Percentiles rank a stretch among this genome's conserved stretches.
phyloP scores from a whole-genome alignment of 768 basidiomycete genomes.

The Paxillus ammoniavirescens region DNA sequence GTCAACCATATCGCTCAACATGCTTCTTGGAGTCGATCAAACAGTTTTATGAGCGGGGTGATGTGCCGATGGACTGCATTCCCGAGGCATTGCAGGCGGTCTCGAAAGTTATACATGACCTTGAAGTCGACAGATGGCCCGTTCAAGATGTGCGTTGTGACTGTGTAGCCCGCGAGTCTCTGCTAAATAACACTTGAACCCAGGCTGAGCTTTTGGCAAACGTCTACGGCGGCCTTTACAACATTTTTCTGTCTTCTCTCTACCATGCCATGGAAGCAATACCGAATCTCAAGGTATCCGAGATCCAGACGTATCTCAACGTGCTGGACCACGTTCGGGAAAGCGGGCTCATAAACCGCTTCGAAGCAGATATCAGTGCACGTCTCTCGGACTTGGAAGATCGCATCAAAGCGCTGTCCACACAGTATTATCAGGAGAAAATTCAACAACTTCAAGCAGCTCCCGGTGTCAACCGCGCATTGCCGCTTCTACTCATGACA shows the following conservation, averaged over 20 bases:
- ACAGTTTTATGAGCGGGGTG: conserved; percentile 82
- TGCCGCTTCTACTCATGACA: conserved; percentile 80
- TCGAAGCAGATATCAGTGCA: conserved; percentile 68
- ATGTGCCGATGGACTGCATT: conserved; percentile 93
- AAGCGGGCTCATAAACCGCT: conserved; percentile 68
- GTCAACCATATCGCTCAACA: conserved; percentile 70
- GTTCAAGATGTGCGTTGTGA: conserved; percentile 67
- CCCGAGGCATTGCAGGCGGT: conserved; percentile 83
- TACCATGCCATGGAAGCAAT: conserved; percentile 82
- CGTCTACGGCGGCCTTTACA: conserved; percentile 75
- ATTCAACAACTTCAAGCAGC: conserved; percentile 61
- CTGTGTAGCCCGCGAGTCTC: background rate
- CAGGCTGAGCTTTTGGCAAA: conserved; percentile 69
- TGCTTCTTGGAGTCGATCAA: conserved; percentile 86
- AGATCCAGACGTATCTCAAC: conserved; percentile 60
- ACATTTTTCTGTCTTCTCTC: conserved; percentile 78
- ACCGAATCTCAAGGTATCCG: conserved; percentile 69
- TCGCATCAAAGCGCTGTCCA: conserved; percentile 57
- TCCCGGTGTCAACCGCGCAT: conserved; percentile 77
- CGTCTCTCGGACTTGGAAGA: conserved; percentile 69
- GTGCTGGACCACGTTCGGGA: conserved; percentile 72
- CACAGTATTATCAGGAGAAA: conserved; percentile 60
- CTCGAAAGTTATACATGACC: conserved; percentile 66
- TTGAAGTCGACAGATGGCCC: conserved; percentile 75
- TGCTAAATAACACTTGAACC: conserved; percentile 4